These are phyloP conservation scores for Naganishia kalamii DNA, from an alignment of 768 basidiomycete species.

Conservation along the genomic window DNA sequence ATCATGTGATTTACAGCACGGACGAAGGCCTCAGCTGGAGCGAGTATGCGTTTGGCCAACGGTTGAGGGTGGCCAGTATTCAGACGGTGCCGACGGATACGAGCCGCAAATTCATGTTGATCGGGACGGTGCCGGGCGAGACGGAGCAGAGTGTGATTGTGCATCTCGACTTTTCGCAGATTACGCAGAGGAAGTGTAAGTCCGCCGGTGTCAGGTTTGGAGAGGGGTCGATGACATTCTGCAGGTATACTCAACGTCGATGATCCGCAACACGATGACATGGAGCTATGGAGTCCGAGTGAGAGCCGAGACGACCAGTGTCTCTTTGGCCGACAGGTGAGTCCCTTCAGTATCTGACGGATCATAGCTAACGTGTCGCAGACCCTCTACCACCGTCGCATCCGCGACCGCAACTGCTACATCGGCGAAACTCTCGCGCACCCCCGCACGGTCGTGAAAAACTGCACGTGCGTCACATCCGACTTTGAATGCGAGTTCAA, in stretches of 20 bases:
- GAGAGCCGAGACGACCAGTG: conserved; percentile 80
- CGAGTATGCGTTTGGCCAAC: conserved; percentile 77
- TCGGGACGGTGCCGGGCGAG: conserved; percentile 58
- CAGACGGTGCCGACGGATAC: conserved; percentile 86
- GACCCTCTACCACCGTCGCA: conserved; percentile 87
- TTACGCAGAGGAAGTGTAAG: conserved; percentile 72
- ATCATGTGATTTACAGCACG: conserved; percentile 79
- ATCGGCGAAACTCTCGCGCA: conserved; percentile 65
- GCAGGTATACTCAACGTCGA: conserved; percentile 64
- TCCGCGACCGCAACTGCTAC: conserved; percentile 70
- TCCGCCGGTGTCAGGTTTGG: conserved; percentile 12
- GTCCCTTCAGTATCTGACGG: conserved; percentile 9
- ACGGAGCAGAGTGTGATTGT: conserved; percentile 57
- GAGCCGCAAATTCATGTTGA: conserved; percentile 79
- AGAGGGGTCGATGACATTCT: neutral
- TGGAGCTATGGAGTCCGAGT: conserved; percentile 94
- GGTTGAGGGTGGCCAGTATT: conserved; percentile 66
- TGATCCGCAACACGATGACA: conserved; percentile 78
- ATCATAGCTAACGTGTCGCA: conserved; percentile 36
- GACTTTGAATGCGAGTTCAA: conserved; percentile 99
- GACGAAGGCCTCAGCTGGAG: conserved; percentile 84
- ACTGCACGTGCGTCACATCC: conserved; percentile 63
- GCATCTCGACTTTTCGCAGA: conserved; percentile 78
- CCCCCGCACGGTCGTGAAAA: conserved; percentile 55
- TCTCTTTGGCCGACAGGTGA: conserved; percentile 82